Conservation (phyloP, 768 basidiomycete species). For the Hygrophorus pudorinus region DNA sequence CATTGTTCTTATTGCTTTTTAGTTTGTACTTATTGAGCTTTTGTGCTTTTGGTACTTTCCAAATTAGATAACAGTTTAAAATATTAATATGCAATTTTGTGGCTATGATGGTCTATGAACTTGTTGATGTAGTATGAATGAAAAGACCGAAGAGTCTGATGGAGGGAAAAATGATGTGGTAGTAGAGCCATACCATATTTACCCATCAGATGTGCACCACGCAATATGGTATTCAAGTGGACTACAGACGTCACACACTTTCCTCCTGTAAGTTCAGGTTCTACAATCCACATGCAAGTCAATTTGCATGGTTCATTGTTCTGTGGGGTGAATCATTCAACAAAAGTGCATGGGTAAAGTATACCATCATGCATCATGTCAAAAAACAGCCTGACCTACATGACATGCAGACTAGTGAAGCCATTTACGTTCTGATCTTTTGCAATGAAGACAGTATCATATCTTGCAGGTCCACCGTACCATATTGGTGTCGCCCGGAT, state of each 20-base stretch:
- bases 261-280: slow-evolving; percentile 14
- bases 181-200: slow-evolving; percentile 15
- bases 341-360: slow-evolving; percentile 18
- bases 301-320: slow-evolving; percentile 10
- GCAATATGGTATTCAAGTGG: slow-evolving; percentile 20
- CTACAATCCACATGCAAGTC: slow-evolving; percentile 18
- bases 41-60: too few relatives aligned
- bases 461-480: too few relatives aligned
- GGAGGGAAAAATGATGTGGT: slow-evolving; percentile 12
- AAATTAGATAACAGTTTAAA: too few relatives aligned
- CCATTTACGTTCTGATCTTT: slow-evolving; percentile 13
- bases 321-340: slow-evolving; percentile 18
- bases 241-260: slow-evolving; percentile 14
- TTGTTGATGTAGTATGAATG: slow-evolving; percentile 16
- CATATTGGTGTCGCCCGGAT: too few relatives aligned
- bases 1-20: too few relatives aligned
- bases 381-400: slow-evolving; percentile 17
- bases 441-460: slow-evolving; percentile 15
- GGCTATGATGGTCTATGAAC: too few relatives aligned
- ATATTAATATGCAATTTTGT: too few relatives aligned
- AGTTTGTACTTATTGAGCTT: too few relatives aligned
- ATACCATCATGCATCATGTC: slow-evolving; percentile 13
- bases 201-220: slow-evolving; percentile 21
- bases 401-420: slow-evolving; percentile 15
- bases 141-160: slow-evolving; percentile 16